Percentiles rank a stretch among this genome's conserved stretches.
Evolutionary conservation across 2,329 filamentous ascomycete species (phyloP).

Genomic region (Fusarium floridanum): DNA sequence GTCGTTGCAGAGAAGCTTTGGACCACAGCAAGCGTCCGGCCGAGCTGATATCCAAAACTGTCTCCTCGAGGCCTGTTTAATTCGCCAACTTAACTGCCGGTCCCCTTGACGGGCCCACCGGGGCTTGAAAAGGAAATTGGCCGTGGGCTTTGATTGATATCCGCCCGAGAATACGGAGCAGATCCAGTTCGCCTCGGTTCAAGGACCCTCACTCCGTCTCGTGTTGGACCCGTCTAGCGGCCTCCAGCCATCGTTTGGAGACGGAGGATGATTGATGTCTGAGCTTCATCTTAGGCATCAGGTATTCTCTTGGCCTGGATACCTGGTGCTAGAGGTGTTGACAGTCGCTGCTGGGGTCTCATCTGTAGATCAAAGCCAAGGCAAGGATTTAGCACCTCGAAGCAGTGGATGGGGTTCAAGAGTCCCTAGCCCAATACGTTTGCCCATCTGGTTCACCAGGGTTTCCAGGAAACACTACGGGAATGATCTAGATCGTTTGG

Average conservation of each 20-base stretch:
- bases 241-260: constrained; percentile 2
- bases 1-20: constrained; percentile 30
- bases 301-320: background rate
- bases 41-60: constrained; percentile 38
- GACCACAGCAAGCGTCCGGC: constrained; percentile 25
- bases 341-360: background rate
- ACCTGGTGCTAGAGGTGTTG: background rate
- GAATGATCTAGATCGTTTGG: constrained; percentile 12
- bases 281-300: background rate
- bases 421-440: background rate
- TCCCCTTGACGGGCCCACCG: constrained; percentile 33
- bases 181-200: constrained; percentile 31
- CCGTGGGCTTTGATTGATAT: constrained; percentile 34
- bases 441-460: background rate
- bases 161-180: constrained; percentile 30
- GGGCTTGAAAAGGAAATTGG: constrained; percentile 32
- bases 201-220: constrained; percentile 15
- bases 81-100: constrained; percentile 45
- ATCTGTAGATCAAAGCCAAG: constrained; percentile 5
- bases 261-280: background rate
- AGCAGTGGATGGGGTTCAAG: background rate
- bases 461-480: constrained; percentile 12
- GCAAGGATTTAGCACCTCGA: background rate
- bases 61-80: constrained; percentile 34
- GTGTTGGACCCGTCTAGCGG: constrained; percentile 16